Conservation (phyloP, 2,329 filamentous ascomycete genomes). For the Xylaria sp. region DNA sequence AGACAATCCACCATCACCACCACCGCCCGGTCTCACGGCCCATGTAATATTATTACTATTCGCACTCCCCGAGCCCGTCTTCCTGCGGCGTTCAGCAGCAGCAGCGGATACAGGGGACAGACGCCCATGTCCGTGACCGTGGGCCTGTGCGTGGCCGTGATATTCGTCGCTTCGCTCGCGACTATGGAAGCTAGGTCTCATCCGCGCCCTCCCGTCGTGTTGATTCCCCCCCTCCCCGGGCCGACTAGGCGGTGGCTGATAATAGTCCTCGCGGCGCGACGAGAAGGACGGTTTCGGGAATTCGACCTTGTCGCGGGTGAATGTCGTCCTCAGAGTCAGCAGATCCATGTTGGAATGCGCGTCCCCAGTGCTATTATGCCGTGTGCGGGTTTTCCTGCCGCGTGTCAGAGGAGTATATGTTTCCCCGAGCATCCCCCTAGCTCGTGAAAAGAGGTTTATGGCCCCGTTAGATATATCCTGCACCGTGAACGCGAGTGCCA, state of each 20-base stretch:
- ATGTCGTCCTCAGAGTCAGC: background rate
- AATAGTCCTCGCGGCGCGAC: slow-evolving; percentile 32
- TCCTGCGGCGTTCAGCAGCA: slow-evolving; percentile 7
- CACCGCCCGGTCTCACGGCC: slow-evolving; percentile 31
- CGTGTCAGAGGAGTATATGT: background rate
- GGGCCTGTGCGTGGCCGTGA: background rate
- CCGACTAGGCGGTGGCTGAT: slow-evolving; percentile 24
- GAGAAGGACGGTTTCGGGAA: slow-evolving; percentile 34
- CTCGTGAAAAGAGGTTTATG: slow-evolving; percentile 23
- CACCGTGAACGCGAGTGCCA: slow-evolving; percentile 54
- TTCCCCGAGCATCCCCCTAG: slow-evolving; percentile 14
- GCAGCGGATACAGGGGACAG: slow-evolving; percentile 21
- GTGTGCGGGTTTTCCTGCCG: slow-evolving; percentile 8
- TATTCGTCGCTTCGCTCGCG: slow-evolving; percentile 32
- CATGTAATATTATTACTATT: slow-evolving; percentile 47
- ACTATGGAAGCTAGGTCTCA: slow-evolving; percentile 30
- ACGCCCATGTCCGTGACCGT: slow-evolving; percentile 11
- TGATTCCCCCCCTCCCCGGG: slow-evolving; percentile 11
- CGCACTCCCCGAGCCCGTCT: slow-evolving; percentile 26
- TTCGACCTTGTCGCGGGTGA: slow-evolving; percentile 24
- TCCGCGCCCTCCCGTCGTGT: slow-evolving; percentile 2
- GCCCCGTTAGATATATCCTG: slow-evolving; percentile 49
- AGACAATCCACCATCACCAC: slow-evolving; percentile 14
- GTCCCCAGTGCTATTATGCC: background rate
- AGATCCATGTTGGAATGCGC: slow-evolving; percentile 3